A percentile compares a stretch with the other conserved stretches of the same genome.
These are phyloP conservation scores for Hebeloma cylindrosporum DNA, from an alignment of 768 basidiomycete genomes.

Conservation along the genomic window DNA sequence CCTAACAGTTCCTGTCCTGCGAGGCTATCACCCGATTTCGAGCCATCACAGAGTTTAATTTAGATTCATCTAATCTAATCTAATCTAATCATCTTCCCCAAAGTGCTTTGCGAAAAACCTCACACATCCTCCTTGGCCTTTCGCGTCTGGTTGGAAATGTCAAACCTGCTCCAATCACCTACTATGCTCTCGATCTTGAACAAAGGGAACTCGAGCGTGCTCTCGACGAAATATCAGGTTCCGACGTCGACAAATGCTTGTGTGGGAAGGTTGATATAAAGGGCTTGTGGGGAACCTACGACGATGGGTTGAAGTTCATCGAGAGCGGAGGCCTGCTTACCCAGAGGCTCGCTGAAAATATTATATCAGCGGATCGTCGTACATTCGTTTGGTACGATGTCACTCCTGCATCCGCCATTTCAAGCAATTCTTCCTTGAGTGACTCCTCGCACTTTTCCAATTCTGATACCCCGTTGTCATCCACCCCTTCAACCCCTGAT, in stretches of 20 bases:
- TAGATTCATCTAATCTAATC: no score
- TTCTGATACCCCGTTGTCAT: constrained; percentile 21
- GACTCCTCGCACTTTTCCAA: constrained; percentile 24
- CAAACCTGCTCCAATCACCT: constrained; percentile 58
- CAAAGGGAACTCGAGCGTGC: constrained; percentile 82
- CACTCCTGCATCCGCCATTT: constrained; percentile 41
- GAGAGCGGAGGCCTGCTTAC: constrained; percentile 56
- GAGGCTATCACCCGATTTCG: no score
- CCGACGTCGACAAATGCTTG: constrained; percentile 60
- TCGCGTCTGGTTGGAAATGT: constrained; percentile 48
- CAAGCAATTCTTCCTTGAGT: constrained; percentile 24
- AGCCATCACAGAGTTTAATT: no score
- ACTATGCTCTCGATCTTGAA: constrained; percentile 94
- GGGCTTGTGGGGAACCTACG: constrained; percentile 91
- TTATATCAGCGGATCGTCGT: constrained; percentile 9
- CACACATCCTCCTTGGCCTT: constrained; percentile 73
- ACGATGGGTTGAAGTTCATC: constrained; percentile 83
- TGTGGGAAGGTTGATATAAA: constrained; percentile 73
- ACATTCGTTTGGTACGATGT: constrained; percentile 25
- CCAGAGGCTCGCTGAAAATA: constrained; percentile 13
- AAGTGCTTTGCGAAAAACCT: constrained; percentile 88
- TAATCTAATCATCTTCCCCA: constrained; percentile 8
- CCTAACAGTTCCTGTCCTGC: no score
- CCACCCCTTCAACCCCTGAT: constrained; percentile 47
- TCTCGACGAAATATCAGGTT: constrained; percentile 61